A percentile compares a stretch with the other conserved stretches of the same genome.
phyloP scores from a whole-genome alignment of 106 monocot species.

The Alisma plantagoaquatica region DNA sequence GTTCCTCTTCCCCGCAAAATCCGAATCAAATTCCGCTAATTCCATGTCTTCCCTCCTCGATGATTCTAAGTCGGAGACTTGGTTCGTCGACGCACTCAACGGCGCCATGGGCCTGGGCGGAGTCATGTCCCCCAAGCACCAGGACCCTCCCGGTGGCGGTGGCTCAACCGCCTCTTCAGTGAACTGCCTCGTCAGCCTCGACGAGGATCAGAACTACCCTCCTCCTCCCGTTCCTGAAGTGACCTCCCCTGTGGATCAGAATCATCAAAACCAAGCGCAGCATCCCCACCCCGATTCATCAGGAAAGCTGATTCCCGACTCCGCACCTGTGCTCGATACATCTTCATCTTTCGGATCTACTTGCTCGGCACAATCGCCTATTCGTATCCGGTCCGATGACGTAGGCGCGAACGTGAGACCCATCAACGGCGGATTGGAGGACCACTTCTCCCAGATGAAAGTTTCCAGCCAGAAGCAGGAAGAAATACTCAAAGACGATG shows the following conservation, averaged over 20 bases:
- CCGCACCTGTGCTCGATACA: too few relatives aligned
- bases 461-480: constrained; percentile 7
- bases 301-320: constrained; percentile 25
- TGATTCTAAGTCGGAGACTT: constrained; percentile 79
- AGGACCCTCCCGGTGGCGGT: too few relatives aligned
- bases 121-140: constrained; percentile 23
- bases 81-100: constrained; percentile 91
- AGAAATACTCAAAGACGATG: not conserved
- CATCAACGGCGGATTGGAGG: constrained; percentile 27
- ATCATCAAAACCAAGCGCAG: not conserved
- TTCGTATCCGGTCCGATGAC: constrained; percentile 61
- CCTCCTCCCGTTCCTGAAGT: constrained; percentile 33
- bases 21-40: constrained; percentile 44
- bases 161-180: constrained; percentile 40
- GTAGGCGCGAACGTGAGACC: constrained; percentile 23
- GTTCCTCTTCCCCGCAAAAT: constrained; percentile 65
- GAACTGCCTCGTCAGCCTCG: constrained; percentile 71
- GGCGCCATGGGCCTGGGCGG: constrained; percentile 32
- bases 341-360: constrained; percentile 67
- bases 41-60: constrained; percentile 68
- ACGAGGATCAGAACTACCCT: constrained; percentile 19
- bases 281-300: constrained; percentile 32
- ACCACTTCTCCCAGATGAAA: constrained; percentile 60
- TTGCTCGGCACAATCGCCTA: constrained; percentile 49
- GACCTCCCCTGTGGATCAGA: not conserved